Evolutionary conservation across 805 yeast species (phyloP), one percentile per base, ranked within the genome.

Genomic region (Lachancea thermotolerans): DNA sequence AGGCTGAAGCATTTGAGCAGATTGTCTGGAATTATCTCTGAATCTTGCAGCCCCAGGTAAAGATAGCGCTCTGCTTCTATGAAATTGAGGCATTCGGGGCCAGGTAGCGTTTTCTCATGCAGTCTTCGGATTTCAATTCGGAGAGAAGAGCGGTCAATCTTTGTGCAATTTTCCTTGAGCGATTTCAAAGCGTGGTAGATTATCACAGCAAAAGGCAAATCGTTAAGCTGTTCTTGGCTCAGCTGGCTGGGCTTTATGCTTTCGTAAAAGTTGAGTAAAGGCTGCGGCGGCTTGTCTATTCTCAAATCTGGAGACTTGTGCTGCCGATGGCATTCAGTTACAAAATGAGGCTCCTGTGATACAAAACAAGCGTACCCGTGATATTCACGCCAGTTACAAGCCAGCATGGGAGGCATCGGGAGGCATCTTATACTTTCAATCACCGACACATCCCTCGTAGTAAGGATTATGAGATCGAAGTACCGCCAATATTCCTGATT

Each of bases 301-400:
- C 95, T 66, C 47, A 89, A 64, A 55, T 87, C 95, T 21, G 72
- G 77, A 2, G 81, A 56, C 8, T 75, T 68, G 30, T 70, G 50
- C 21, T 59, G 79, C 0, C 81, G 79, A 59, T 88, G 95, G 0
- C 95, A 78, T 48, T 90, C 90, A 12, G 87, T 65, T 2, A 86
- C 75, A n/a, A 81, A 75, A 54, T 60, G 65, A 8, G 78, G 78
- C 53, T 81, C 87, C 25, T 57, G 60, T n/a, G 75, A 59, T 29
- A 75, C 64, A 3, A 83, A 57, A 35, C 79, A 68, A 4, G 85
- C 49, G 14, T 70, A 64, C 0, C 89, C 89, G 58, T 79, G 85
- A 53, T 82, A 82, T 0, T 95, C 95, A 17, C 71, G 49, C 1
- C 81, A 65, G 35, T 69, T 66, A 1, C 77, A 69, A 4, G 71